These are phyloP conservation scores for Boletus sp. DNA, from an alignment of 768 basidiomycete species.

Conservation along the genomic window DNA sequence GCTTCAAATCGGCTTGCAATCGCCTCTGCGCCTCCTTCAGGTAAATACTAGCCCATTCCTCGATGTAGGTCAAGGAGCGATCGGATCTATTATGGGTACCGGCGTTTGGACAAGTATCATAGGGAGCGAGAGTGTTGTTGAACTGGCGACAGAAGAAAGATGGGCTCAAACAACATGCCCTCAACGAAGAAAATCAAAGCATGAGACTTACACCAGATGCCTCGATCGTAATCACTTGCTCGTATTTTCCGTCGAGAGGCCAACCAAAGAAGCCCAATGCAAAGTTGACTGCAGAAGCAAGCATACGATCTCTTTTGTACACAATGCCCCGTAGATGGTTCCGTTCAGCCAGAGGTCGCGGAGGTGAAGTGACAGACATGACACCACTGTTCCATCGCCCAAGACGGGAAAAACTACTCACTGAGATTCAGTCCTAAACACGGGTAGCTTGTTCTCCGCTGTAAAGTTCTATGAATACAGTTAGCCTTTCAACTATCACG, in stretches of 20 bases:
- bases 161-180: not conserved
- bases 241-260: conserved; percentile 68
- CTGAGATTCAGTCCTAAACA: conserved; percentile 79
- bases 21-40: conserved; percentile 62
- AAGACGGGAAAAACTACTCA: conserved; percentile 27
- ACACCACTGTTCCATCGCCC: not conserved
- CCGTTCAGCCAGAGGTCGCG: not conserved
- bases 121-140: conserved; percentile 86
- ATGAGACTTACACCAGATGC: conserved; percentile 45
- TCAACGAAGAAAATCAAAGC: conserved; percentile 4
- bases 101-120: conserved; percentile 76
- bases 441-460: conserved; percentile 57
- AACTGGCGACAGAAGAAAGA: conserved; percentile 38
- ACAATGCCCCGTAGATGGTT: not conserved
- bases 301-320: conserved; percentile 62
- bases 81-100: conserved; percentile 41
- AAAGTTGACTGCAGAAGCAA: conserved; percentile 60
- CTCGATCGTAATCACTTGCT: conserved; percentile 76
- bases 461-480: conserved; percentile 52
- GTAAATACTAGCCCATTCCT: conserved; percentile 69
- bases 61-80: conserved; percentile 56
- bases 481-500: conserved; percentile 8
- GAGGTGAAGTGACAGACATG: not conserved
- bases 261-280: conserved; percentile 76
- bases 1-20: conserved; percentile 48